Evolutionary conservation across 345 rosid species (phyloP).

Genomic region (Citrus hindsii): DNA sequence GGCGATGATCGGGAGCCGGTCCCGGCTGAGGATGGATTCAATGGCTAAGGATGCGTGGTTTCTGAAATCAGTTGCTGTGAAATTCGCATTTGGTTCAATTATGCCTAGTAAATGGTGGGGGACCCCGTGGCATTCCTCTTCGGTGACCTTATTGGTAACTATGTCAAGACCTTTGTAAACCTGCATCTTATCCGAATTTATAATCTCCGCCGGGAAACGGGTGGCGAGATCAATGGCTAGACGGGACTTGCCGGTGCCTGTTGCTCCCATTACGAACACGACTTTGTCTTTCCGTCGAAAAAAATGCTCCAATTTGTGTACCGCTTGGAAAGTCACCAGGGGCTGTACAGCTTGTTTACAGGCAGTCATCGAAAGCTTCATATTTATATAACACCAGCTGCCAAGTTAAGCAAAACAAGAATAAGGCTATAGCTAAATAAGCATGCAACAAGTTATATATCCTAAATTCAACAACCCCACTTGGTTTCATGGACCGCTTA

Average conservation of each 20-base stretch:
- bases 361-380: conserved; percentile 45
- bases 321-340: conserved; percentile 43
- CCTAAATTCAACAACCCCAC: background rate
- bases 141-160: conserved; percentile 76
- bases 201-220: conserved; percentile 65
- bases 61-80: conserved; percentile 55
- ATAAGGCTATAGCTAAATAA: background rate
- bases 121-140: conserved; percentile 64
- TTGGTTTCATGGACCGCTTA: conserved; percentile 5
- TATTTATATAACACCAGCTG: conserved; percentile 17
- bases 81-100: conserved; percentile 46
- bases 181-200: conserved; percentile 90
- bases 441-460: background rate
- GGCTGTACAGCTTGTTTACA: conserved; percentile 48
- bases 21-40: conserved; percentile 35
- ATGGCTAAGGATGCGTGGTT: conserved; percentile 39
- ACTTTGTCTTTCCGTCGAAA: conserved; percentile 72
- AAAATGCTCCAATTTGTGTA: conserved; percentile 33
- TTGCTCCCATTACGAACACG: conserved; percentile 78
- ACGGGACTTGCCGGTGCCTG: conserved; percentile 84
- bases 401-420: background rate
- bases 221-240: conserved; percentile 83
- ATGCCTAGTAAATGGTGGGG: conserved; percentile 77
- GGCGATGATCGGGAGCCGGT: conserved; percentile 66
- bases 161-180: conserved; percentile 68